phyloP scores from a whole-genome alignment of 495 filamentous ascomycete genomes.

The Thermochaetoides thermophila region DNA sequence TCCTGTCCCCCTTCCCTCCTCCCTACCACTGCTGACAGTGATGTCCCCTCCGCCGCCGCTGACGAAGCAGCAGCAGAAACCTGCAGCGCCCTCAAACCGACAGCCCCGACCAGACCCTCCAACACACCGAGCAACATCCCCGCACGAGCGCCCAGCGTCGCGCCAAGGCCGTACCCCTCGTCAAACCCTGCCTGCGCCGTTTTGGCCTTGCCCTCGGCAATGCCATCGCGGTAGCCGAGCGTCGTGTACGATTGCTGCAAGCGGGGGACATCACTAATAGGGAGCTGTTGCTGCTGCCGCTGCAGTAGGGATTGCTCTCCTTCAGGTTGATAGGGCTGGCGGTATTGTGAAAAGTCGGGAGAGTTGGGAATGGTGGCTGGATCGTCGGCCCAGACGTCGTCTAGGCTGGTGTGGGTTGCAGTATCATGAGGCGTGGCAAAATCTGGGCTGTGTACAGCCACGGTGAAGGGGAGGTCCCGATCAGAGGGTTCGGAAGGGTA shows the following conservation, averaged over 20 bases:
- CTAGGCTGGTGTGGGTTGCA: conserved; percentile 2
- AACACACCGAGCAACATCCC: conserved; percentile 58
- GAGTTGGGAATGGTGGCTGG: not conserved
- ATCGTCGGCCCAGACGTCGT: conserved; percentile 18
- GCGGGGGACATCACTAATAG: conserved; percentile 52
- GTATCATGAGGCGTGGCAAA: too few species aligned
- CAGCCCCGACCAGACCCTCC: conserved; percentile 39
- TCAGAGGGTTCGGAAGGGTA: conserved; percentile 4
- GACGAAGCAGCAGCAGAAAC: too few species aligned
- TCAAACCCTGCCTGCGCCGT: conserved; percentile 78
- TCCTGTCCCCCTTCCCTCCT: too few species aligned
- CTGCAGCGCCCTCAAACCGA: conserved; percentile 2
- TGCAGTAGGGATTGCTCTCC: not conserved
- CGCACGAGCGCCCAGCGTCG: conserved; percentile 53
- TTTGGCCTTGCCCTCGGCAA: conserved; percentile 51
- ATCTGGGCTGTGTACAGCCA: conserved; percentile 7
- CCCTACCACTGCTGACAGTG: too few species aligned
- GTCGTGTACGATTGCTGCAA: conserved; percentile 61
- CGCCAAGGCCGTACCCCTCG: conserved; percentile 69
- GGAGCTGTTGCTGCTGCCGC: conserved; percentile 20
- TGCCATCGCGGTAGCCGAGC: conserved; percentile 82
- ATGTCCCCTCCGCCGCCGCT: too few species aligned
- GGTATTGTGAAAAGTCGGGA: not conserved
- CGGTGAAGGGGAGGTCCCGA: conserved; percentile 12
- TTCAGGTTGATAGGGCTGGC: not conserved